Evolutionary conservation across 345 rosid species (phyloP), one percentile per base, ranked within the genome.

Genomic region (Heritiera fomes): DNA sequence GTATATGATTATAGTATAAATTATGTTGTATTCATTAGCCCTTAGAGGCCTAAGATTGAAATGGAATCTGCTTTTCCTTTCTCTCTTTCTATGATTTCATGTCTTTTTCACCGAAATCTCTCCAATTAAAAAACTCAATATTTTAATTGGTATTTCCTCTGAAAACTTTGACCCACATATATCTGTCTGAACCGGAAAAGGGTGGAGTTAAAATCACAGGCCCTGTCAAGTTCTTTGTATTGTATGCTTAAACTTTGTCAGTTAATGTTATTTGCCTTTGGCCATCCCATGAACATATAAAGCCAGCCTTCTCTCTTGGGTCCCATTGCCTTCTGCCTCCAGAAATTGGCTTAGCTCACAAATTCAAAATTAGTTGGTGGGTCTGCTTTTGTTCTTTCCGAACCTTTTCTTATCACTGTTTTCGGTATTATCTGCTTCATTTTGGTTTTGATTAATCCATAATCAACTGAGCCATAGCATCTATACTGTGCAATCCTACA

Each of bases 71-170:
- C 38, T 34, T 82, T 73, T 12, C 53, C 9, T 14, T 2, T 50
- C 20, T 40, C n/a, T 76, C 50, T 71, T 15, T 65, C 38, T 28
- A 20, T 38, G 52, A 75, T 56, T 80, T 83, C 55, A 60, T 50
- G 89, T 88, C 87, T 32, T 84, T 83, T 78, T 86, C 89, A 88
- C 91, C 86, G 84, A 88, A 88, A 85, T 87, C 83, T 78, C 84
- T 71, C 71, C 69, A 82, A 84, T 79, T 75, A 79, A 78, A 66
- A 78, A 70, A 75, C 52, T 2, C 6, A 66, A 60, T 75, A 69
- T 74, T 59, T 61, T 68, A 75, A 59, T 70, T 32, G 66, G 20
- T 45, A 15, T 64, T 71, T 53, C 60, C 72, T 17, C 79, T 69
- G 79, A 58, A 69, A 81, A 72, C 78, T 83, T 86, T 88, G 89